Base-by-base conservation (phyloP, 352 stramenopile species). In the Stramenopiles sp. region DNA sequence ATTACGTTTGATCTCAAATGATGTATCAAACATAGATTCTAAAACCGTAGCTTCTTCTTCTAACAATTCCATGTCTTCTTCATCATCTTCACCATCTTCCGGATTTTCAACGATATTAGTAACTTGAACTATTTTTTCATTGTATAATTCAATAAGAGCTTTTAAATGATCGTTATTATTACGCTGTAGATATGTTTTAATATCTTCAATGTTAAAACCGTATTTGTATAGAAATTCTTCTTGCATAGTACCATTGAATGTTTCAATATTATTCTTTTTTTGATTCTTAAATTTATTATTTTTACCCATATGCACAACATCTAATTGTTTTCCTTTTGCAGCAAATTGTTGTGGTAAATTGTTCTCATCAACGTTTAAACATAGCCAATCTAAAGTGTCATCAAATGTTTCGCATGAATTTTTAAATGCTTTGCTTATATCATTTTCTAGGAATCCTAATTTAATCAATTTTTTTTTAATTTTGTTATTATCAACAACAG, bases 321-420 rank as follows among this genome's bases (percentile, higher is more conserved):
- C 90, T 20, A 96, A 83, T 63, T 96, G 90, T n/a, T 91, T 95
- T 27, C 90, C 90, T 73, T 89, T 83, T 0, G 91, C 88, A 77
- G 92, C 92, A 80, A 95, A 96, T 6, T 85, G 85, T 13, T 76
- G 43, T 7, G 78, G 81, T n/a, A 86, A 73, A 31, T 84, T 53
- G 33, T 84, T 69, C 31, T 86, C 83, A 0, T 63, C 31, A 7
- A 84, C 38, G 78, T 84, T 79, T n/a, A 86, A 23, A 63, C 78
- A 83, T n/a, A 83, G 79, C 83, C 83, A 86, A 63, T 86, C 82
- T 23, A 85, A 30, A 43, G 78, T 80, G 1, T 81, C 79, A 27
- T 73, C 69, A 13, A 33, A 76, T 13, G 31, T 76, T 13, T 4
- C 31, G 65, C 65, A 33, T 13, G 30, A 76, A 7, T 76, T 76